Base-by-base conservation (phyloP, 1,284 basidiomycete species). In the Gymnopus androsaceus region DNA sequence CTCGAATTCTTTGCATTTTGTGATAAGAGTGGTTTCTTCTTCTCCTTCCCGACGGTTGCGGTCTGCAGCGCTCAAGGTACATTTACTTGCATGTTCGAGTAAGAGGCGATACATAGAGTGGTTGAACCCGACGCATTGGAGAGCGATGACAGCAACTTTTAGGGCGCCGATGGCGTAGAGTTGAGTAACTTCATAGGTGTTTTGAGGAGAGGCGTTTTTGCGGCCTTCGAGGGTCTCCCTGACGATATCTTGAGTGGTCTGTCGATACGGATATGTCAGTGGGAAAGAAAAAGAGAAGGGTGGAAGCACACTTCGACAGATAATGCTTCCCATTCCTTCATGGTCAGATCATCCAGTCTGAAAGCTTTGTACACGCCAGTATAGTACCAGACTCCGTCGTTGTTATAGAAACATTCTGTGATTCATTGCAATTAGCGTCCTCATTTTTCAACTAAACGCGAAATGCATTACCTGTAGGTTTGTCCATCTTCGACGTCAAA, bases 341-440 rank as follows among this genome's bases (percentile, higher is more conserved):
- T 68, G 1, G 81, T 82, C 15, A 90, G 71, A 58, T 88, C 82
- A 30, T 83, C 82, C 46, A 91, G 75, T 51, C 76, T 72, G 64
- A 90, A 82, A 1, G 79, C 79, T 52, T 77, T 80, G 69, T 91
- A 91, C 7, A 82, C 76, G n/a, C 88, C 88, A 14, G 88, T 88
- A 58, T 90, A 90, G 66, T 90, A 90, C 87, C 87, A 90, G 59
- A 82, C 81, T 12, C 85, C 85, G 54, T 88, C 85, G 65, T 83
- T 88, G 67, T 84, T 85, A 62, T 83, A 90, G 67, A 90, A 90
- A 60, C 86, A 90, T 64, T 90, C 88, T 90, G 58, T n/a, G 50
- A 12, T 11, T 59, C 37, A 12, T 55, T 6, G 19, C 4, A 46
- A 28, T 31, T 11, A 19, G 25, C 12, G 15, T 15, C 14, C 8